Base-by-base conservation (phyloP, 163 green algal species). In the Scenedesmus sp. region DNA sequence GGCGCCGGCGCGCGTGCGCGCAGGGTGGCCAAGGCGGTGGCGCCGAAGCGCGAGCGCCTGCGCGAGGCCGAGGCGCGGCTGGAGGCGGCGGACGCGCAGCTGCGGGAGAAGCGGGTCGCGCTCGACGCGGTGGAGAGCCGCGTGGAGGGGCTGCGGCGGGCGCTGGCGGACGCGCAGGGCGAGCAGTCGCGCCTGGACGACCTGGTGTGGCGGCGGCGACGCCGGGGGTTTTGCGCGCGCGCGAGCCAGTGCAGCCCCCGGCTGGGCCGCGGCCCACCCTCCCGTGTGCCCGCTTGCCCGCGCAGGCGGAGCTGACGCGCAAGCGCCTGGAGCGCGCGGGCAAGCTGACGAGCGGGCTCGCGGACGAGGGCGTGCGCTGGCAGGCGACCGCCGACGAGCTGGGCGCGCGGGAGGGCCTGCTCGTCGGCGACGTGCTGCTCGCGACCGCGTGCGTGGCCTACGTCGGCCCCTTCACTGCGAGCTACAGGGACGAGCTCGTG, bases 361-460 rank as follows among this genome's bases (percentile, higher is more conserved):
- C 81, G 2, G 91, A 95, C 63, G 93, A 96, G 86, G 89, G 90
- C 24, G 86, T 95, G 56, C 86, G 93, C 5, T 97, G 93, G 93
- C 69, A 88, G 60, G 53, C 64, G 18, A 94, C 90, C 0, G 90
- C 87, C 9, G 87, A 90, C 39, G 64, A 58, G 28, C 88, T 97
- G 42, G 74, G 85, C 44, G 62, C 70, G 13, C 66, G 85, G 60
- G 92, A 81, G 29, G 76, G 87, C 33, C 82, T 94, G 70, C 88
- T 97, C 42, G 87, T 96, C 11, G 91, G 92, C 20, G 90, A 96
- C 76, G 91, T 95, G 33, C 94, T 97, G 84, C 64, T 95, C 22
- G 60, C 70, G 4, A 83, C 93, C 3, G 93, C 90, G n/a, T 93
- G 85, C 81, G 92, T 97, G 50, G 88, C 92, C 20, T 97, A 97